Percentiles rank a stretch among this genome's conserved stretches.
phyloP scores from a whole-genome alignment of 2,329 filamentous ascomycete species.

The Diaporthe australafricana region DNA sequence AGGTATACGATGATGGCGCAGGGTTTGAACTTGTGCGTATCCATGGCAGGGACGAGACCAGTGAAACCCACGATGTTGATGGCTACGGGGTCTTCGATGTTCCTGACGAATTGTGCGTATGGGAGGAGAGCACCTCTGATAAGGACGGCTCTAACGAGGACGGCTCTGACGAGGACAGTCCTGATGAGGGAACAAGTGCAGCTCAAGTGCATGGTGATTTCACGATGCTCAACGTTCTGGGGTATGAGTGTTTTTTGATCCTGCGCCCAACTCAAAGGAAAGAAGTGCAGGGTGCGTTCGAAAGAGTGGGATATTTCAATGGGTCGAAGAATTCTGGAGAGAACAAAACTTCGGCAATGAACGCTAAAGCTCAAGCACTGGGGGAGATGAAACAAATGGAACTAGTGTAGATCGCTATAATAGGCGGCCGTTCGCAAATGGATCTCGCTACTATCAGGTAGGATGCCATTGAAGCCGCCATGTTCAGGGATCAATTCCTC shows the following conservation, averaged over 20 bases:
- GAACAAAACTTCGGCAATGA: not conserved
- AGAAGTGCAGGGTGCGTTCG: not conserved
- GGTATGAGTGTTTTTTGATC: not conserved
- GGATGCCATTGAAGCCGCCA: no score
- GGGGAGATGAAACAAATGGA: not conserved
- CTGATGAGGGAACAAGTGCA: not conserved
- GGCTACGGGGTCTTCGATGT: not conserved
- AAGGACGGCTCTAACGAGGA: no score
- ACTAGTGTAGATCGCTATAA: not conserved
- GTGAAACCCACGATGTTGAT: not conserved
- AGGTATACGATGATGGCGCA: not conserved
- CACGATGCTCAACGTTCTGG: not conserved
- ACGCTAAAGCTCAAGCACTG: not conserved
- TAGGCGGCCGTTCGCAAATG: no score
- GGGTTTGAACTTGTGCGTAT: not conserved
- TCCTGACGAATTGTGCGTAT: not conserved
- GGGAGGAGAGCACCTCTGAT: not conserved
- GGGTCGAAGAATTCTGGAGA: not conserved
- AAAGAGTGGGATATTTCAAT: not conserved
- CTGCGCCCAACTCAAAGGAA: not conserved
- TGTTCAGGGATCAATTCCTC: no score
- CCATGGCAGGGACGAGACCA: not conserved
- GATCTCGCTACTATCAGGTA: no score
- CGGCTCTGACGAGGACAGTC: not conserved
- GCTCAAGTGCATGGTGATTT: not conserved